Conservation (phyloP, 495 filamentous ascomycete species). For the Chaetomium cochliodes region DNA sequence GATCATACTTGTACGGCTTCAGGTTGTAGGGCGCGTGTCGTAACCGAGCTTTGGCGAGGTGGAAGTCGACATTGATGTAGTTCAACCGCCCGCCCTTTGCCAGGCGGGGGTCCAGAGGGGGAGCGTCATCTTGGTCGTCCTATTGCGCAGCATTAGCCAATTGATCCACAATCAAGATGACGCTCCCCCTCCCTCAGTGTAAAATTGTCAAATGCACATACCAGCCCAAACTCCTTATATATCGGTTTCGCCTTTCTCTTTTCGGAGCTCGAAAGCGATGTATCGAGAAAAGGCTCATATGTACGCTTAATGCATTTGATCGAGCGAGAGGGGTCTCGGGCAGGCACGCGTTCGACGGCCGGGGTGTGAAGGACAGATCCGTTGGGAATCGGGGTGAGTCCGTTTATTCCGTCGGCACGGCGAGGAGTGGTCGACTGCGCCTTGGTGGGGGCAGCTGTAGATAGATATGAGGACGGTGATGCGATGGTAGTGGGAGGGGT, state of each 20-base stretch:
- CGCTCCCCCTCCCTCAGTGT: constrained; percentile 48
- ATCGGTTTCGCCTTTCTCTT: constrained; percentile 65
- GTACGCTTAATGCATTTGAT: constrained; percentile 66
- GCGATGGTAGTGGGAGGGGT: constrained; percentile 77
- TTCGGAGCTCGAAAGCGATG: constrained; percentile 57
- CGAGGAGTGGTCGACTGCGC: constrained; percentile 39
- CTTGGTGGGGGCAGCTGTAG: constrained; percentile 37
- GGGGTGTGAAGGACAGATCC: constrained; percentile 46
- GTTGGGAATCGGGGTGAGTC: constrained; percentile 24
- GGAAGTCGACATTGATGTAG: constrained; percentile 62
- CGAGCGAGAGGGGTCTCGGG: constrained; percentile 59
- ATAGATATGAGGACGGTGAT: constrained; percentile 64
- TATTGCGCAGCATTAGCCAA: constrained; percentile 51
- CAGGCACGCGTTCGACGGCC: constrained; percentile 54
- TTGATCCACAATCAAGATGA: constrained; percentile 53
- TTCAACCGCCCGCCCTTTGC: constrained; percentile 55
- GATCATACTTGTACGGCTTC: constrained; percentile 74
- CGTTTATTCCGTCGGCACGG: constrained; percentile 33
- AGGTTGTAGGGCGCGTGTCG: constrained; percentile 75
- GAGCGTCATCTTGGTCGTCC: constrained; percentile 63
- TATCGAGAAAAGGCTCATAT: constrained; percentile 65
- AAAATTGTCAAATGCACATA: constrained; percentile 52
- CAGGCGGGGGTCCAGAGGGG: constrained; percentile 74
- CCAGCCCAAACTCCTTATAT: constrained; percentile 69
- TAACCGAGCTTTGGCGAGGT: constrained; percentile 70